phyloP scores from a whole-genome alignment of 768 basidiomycete species.

The Sporobolomyces pararoseus region DNA sequence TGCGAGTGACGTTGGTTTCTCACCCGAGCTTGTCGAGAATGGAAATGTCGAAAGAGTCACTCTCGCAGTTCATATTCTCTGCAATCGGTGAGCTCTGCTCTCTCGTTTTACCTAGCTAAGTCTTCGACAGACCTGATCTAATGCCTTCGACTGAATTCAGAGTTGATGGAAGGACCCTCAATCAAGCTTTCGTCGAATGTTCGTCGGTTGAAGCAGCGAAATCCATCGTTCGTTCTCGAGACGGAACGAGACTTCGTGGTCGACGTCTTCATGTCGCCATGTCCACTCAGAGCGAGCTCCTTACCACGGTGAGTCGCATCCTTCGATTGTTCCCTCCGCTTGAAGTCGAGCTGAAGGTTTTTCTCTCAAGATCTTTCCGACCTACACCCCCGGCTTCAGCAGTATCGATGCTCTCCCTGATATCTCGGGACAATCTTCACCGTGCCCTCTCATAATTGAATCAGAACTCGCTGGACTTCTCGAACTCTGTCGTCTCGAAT shows the following conservation, averaged over 20 bases:
- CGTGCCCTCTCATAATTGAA: conserved; percentile 25
- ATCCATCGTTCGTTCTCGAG: conserved; percentile 26
- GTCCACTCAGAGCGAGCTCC: conserved; percentile 19
- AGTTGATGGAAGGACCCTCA: conserved; percentile 36
- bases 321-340: not conserved
- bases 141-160: not conserved
- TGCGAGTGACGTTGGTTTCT: conserved; percentile 15
- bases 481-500: conserved; percentile 31
- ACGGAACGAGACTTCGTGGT: conserved; percentile 15
- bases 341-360: not conserved
- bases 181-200: conserved; percentile 39
- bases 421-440: not conserved
- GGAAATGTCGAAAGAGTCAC: conserved; percentile 15
- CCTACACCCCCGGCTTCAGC: conserved; percentile 24
- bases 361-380: conserved; percentile 33
- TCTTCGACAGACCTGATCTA: not conserved
- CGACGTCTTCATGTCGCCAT: conserved; percentile 30
- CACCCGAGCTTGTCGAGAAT: not conserved
- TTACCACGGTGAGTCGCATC: conserved; percentile 22
- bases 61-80: conserved; percentile 38
- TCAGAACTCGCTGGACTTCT: conserved; percentile 34
- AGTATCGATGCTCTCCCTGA: conserved; percentile 4
- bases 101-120: too few relatives aligned
- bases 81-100: conserved; percentile 31
- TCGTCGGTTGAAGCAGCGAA: conserved; percentile 16